Evolutionary conservation across 2,329 filamentous ascomycete species (phyloP).

Genomic region (Myriosclerotinia duriaeana): DNA sequence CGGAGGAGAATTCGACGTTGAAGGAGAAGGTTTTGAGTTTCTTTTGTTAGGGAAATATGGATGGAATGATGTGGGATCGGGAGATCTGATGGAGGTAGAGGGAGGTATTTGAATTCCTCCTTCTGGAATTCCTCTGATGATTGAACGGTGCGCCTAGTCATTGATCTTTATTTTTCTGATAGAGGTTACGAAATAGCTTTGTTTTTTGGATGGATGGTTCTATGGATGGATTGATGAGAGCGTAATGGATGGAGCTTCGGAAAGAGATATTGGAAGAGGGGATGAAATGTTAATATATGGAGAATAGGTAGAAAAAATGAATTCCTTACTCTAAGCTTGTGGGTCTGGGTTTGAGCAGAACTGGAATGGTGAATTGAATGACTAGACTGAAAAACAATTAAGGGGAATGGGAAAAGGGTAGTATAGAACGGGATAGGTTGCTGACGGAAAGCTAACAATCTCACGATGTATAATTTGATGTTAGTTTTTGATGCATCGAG

Average conservation of each 20-base stretch:
- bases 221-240: neutral
- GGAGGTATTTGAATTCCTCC: constrained; percentile 20
- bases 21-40: constrained; percentile 1
- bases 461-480: no score
- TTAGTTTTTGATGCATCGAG: no score
- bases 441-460: no score
- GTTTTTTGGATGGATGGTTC: neutral
- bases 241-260: neutral
- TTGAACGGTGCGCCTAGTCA: neutral
- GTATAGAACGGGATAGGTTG: no score
- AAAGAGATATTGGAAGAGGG: neutral
- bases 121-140: constrained; percentile 19
- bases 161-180: neutral
- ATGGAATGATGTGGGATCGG: neutral
- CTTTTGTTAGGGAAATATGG: constrained; percentile 10
- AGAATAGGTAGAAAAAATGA: constrained; percentile 6
- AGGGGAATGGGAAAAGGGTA: no score
- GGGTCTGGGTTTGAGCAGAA: neutral
- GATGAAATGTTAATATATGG: constrained; percentile 4
- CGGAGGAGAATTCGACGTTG: neutral
- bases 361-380: neutral
- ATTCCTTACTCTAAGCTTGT: constrained; percentile 9
- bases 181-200: neutral
- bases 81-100: constrained; percentile 12
- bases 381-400: neutral